Evolutionary conservation across 495 filamentous ascomycete genomes (phyloP), one percentile per base, ranked within the genome.

Genomic region (Friedmanniomyces simplex): DNA sequence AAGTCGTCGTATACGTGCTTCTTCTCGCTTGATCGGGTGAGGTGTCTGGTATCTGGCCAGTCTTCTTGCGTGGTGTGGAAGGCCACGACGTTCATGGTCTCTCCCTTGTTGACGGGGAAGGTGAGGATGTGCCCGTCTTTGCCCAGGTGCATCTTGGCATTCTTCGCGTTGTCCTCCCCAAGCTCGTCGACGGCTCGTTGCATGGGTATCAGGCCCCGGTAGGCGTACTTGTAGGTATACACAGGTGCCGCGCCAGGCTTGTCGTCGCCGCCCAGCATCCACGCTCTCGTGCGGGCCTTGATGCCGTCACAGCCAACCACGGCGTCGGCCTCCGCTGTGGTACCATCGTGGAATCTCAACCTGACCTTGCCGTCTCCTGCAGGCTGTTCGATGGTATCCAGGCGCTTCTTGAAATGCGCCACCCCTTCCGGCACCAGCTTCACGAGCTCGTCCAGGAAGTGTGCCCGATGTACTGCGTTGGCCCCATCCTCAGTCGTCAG

Each of bases 1-100:
- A 79, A 82, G 64, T 84, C 82, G 0, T 65, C 60, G 7, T 72
- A 53, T 69, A 85, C 78, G 47, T 83, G 77, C 46, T 82, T 77
- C 54, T 76, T 79, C 1, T 71, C 71, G 7, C 74, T 74, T 14
- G 72, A 68, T 8, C 78, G n/a, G 10, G 48, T 43, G 18, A 41
- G 36, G 11, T 57, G 28, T 24, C 10, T 28, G 3, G 18, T n/a
- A 30, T 50, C 45, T 25, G 55, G 55, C 55, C 47, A 57, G 12
- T 41, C 28, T 1, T 51, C 47, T 28, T 18, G 6, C 12, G 26
- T 51, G 1, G 59, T 57, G 32, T 52, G 50, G 28, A 58, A 61
- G 12, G 61, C 61, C 6, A 64, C 61, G 8, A 64, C 59, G 20
- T 75, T 77, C 18, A 78, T 66, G 4, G 68, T 66, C 24, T 71